Evolutionary conservation across 1,284 basidiomycete genomes (phyloP), one percentile per base, ranked within the genome.

Genomic region (Sporisorium scitamineum): DNA sequence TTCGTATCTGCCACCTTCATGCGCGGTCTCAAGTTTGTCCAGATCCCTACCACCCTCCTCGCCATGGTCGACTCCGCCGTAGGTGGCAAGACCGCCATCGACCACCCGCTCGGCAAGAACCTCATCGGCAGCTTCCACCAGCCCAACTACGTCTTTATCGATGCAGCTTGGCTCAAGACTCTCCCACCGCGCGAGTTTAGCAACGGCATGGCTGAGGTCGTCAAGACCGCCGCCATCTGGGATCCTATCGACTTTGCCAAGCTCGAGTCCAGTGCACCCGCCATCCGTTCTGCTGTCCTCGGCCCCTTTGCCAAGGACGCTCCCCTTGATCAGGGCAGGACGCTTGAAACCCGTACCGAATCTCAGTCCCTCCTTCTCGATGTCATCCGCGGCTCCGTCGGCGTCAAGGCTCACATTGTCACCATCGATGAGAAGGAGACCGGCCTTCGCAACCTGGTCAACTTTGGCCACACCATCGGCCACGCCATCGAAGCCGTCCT

Each of bases 41-140:
- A 99, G 87, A 94, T 99, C 65, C 96, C 97, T 0, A 98, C 97
- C 0, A 97, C 95, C 0, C 88, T 99, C 3, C 89, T 99, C 52
- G 95, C 95, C 18, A 99, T 99, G 97, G 97, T 99, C 45, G 96
- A 99, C 87, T 97, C 94, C 1, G 92, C 94, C 66, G 93, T 99
- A 52, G 96, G 97, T 18, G 97, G 96, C 52, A 99, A 99, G 82
- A 99, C 97, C 0, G 97, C 96, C 32, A 96, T 99, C 77, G 97
- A 99, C 86, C 97, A 95, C 0, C 94, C 92, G 4, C 91, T 92
- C 76, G 97, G 96, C 70, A 99, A 99, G 88, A 99, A 99, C 86
- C 90, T 99, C 78, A 94, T 99, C 78, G 97, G 96, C 72, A 93
- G 96, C 4, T 99, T 99, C 89, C 95, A 95, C 93, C 97, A 99